These are phyloP conservation scores for Flaveria bidentis DNA, from an alignment of 129 eudicot species.

Conservation along the genomic window DNA sequence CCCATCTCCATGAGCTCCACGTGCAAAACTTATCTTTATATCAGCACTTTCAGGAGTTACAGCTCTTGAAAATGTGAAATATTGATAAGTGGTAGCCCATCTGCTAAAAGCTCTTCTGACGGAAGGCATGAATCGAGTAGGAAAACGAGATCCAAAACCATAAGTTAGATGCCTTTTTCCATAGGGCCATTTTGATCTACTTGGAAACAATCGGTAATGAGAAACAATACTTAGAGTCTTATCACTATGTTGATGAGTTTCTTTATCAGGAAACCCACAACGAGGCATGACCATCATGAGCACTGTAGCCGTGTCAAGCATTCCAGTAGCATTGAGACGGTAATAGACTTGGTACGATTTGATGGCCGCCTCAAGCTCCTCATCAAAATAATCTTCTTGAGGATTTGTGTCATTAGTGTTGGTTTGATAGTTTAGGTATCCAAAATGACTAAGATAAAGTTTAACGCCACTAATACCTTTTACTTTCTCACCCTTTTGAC, in stretches of 20 bases:
- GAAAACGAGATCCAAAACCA: constrained; percentile 33
- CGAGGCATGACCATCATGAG: constrained; percentile 34
- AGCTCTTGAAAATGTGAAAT: constrained; percentile 37
- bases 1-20: constrained; percentile 39
- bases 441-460: constrained; percentile 34
- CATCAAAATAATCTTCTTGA: constrained; percentile 37
- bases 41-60: constrained; percentile 28
- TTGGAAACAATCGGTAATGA: constrained; percentile 28
- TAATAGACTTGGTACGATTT: constrained; percentile 42
- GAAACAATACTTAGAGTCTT: constrained; percentile 8
- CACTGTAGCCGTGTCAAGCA: constrained; percentile 27
- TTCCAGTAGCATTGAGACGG: constrained; percentile 36
- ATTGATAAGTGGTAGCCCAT: constrained; percentile 29
- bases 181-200: constrained; percentile 33
- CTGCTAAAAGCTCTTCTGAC: constrained; percentile 30
- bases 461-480: constrained; percentile 19
- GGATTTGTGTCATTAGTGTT: constrained; percentile 13
- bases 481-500: constrained; percentile 30
- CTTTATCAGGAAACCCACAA: constrained; percentile 43
- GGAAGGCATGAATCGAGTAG: constrained; percentile 24
- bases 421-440: constrained; percentile 32
- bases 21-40: constrained; percentile 30
- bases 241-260: constrained; percentile 13
- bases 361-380: constrained; percentile 33
- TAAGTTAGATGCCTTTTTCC: constrained; percentile 28